Base-by-base conservation (phyloP, 1,284 basidiomycete genomes). In the Cryptococcus floricola region DNA sequence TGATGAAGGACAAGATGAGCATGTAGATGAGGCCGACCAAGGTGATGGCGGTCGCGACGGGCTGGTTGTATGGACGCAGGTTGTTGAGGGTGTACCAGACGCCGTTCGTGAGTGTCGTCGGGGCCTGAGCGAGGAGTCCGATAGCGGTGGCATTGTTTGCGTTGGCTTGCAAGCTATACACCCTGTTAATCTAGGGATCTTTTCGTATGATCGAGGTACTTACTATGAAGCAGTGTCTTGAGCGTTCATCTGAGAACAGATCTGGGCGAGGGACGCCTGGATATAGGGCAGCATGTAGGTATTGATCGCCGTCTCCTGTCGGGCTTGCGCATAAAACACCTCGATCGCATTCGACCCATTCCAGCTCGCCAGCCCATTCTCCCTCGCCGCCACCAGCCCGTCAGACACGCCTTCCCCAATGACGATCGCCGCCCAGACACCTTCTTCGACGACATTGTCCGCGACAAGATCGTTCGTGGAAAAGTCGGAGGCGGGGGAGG, bases 11-110 rank as follows among this genome's bases (percentile, higher is more conserved):
- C 59, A 77, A 73, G 58, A 90, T 88, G 52, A 84, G 75, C 45
- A 87, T 77, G 76, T 89, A 91, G 58, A 90, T 76, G n/a, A 73
- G 61, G 18, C 75, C 89, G 25, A 90, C 87, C 58, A 86, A 87
- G 43, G 84, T 81, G 43, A 85, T 81, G 0, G 88, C 89, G 9
- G 82, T 79, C 0, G 87, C 87, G 5, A 88, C 88, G 25, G 86
- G 83, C 41, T 83, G 77, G 54, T 72, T 63, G 67, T 87, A 90
- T 0, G 87, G 86, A 38, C 83, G 77, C 1, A 87, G 64, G 66
- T 90, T 87, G 53, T 77, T 61, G 27, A 83, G 58, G 0, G 74
- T 79, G 63, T 80, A 85, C 25, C 68, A 75, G n/a, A 87, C 67
- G 1, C 84, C 82, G 10, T 74, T 64, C 2, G 80, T 75, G 47